A percentile compares a stretch with the other conserved stretches of the same genome.
phyloP scores from a whole-genome alignment of 176 grass and related monocot genomes.

The Phoenix roebelenii region DNA sequence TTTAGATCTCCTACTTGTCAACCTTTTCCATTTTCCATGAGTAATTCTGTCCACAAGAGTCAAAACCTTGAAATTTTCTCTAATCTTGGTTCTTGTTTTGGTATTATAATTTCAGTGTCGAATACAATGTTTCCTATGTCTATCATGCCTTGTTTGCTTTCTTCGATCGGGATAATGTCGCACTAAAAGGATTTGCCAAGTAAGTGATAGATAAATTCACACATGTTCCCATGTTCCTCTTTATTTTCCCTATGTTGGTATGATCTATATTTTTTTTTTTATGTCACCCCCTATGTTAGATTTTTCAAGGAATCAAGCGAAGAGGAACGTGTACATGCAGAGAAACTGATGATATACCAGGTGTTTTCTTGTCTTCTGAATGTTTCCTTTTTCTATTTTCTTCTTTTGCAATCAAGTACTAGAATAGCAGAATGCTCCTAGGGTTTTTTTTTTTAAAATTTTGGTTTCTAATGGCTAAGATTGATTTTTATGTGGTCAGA shows the following conservation, averaged over 20 bases:
- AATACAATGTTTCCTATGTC: conserved; percentile 79
- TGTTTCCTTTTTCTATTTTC: background rate
- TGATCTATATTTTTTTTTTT: no score
- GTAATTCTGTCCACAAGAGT: background rate
- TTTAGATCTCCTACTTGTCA: no score
- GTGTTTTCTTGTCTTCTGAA: background rate
- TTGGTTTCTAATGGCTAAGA: background rate
- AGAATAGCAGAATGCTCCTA: background rate
- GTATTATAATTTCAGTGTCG: conserved; percentile 49
- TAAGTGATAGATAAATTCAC: conserved; percentile 15
- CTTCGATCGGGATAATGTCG: conserved; percentile 86
- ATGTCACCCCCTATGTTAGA: background rate
- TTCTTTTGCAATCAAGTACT: background rate
- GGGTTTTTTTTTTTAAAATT: conserved; percentile 1
- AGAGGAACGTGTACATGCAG: conserved; percentile 9
- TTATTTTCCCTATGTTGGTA: no score
- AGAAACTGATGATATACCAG: conserved; percentile 12
- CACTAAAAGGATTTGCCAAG: conserved; percentile 84
- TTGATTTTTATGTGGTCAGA: conserved; percentile 3
- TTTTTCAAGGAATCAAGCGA: conserved; percentile 18
- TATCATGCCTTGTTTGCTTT: conserved; percentile 91
- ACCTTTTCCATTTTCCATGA: background rate
- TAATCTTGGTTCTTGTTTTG: background rate
- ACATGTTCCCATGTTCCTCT: no score
- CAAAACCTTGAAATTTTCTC: background rate